phyloP scores from a whole-genome alignment of 164 flowering plant genomes.

The Cinnamomum chago region DNA sequence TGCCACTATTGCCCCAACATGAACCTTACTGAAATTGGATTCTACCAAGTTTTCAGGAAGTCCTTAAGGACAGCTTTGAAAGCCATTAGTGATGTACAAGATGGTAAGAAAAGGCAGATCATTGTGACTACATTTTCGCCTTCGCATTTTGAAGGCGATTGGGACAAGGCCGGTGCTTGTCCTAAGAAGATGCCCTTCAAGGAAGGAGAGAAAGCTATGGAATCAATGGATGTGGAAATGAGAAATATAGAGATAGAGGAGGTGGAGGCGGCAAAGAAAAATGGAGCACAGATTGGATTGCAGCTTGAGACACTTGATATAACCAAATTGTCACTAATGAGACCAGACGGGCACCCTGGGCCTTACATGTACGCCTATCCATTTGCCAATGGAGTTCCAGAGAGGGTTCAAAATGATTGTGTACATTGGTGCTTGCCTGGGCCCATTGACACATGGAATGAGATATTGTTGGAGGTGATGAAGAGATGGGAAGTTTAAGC shows the following conservation, averaged over 20 bases:
- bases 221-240: conserved; percentile 71
- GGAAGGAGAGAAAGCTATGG: conserved; percentile 50
- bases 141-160: conserved; percentile 85
- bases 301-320: conserved; percentile 55
- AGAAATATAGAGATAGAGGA: conserved; percentile 55
- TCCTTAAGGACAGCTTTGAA: conserved; percentile 56
- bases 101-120: conserved; percentile 20
- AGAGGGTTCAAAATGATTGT: conserved; percentile 83
- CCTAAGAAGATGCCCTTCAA: conserved; percentile 55
- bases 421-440: conserved; percentile 99
- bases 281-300: not conserved
- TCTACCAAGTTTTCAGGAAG: conserved; percentile 64
- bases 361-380: conserved; percentile 86
- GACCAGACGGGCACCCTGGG: conserved; percentile 97
- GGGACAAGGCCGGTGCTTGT: conserved; percentile 91
- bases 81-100: conserved; percentile 28
- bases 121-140: conserved; percentile 84
- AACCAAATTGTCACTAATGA: conserved; percentile 54
- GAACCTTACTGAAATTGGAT: conserved; percentile 74
- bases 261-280: conserved; percentile 34
- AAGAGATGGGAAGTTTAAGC: conserved; percentile 40
- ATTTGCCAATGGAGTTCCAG: conserved; percentile 57
- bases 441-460: conserved; percentile 89
- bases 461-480: conserved; percentile 59
- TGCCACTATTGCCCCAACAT: conserved; percentile 68